These are phyloP conservation scores for Deakozyma indianensis DNA, from an alignment of 805 yeast species.

Conservation along the genomic window DNA sequence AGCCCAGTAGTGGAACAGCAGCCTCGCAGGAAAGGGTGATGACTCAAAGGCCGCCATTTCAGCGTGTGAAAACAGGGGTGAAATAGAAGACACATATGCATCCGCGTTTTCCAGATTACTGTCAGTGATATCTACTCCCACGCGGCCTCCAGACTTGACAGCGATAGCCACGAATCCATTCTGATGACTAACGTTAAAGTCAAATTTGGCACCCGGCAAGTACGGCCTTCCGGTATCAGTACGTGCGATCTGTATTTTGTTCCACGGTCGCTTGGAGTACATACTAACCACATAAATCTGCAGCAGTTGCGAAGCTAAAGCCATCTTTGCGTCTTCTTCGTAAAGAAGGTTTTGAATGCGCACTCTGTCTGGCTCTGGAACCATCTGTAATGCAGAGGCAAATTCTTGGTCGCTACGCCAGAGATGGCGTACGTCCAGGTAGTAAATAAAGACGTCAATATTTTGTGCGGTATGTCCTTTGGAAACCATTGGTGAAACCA, in stretches of 20 bases:
- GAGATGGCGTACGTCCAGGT: constrained; percentile 5
- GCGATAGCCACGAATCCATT: constrained; percentile 33
- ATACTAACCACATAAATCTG: constrained; percentile 28
- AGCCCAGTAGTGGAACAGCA: constrained; percentile 46
- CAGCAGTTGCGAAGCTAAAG: constrained; percentile 33
- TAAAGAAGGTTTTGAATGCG: constrained; percentile 28
- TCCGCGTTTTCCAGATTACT: constrained; percentile 6
- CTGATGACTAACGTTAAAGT: constrained; percentile 51
- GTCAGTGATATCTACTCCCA: constrained; percentile 38
- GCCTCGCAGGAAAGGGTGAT: constrained; percentile 1
- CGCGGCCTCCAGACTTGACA: constrained; percentile 16
- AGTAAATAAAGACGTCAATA: not conserved
- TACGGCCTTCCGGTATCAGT: constrained; percentile 46
- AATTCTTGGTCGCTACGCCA: constrained; percentile 26
- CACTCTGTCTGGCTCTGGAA: constrained; percentile 30
- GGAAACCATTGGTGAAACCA: not conserved
- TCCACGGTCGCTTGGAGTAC: constrained; percentile 11
- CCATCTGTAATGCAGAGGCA: constrained; percentile 33
- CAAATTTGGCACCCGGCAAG: constrained; percentile 18
- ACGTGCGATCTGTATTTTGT: constrained; percentile 16
- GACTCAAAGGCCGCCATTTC: not conserved
- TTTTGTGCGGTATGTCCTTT: not conserved
- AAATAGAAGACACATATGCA: not conserved
- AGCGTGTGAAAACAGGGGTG: not conserved
- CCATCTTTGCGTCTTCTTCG: constrained; percentile 21